Conservation (phyloP, 2,329 filamentous ascomycete species). For the Beauveria bassiana region DNA sequence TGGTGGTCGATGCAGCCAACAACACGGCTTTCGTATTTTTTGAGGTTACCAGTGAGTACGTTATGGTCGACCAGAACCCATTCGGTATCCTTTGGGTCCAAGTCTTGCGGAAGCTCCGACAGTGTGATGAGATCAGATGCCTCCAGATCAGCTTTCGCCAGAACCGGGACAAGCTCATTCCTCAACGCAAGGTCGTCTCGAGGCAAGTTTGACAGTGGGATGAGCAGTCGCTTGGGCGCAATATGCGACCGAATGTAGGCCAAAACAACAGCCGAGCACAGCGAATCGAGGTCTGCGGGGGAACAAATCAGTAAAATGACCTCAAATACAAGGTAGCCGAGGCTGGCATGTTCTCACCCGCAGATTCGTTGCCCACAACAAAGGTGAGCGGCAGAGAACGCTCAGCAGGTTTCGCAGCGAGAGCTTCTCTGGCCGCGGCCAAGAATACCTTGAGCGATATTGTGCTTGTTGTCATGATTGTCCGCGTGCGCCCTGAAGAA, state of each 20-base stretch:
- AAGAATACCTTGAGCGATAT: slow-evolving; percentile 44
- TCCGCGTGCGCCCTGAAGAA: background rate
- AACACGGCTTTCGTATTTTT: slow-evolving; percentile 44
- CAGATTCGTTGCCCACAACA: slow-evolving; percentile 61
- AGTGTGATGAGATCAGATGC: slow-evolving; percentile 57
- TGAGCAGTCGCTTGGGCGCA: slow-evolving; percentile 48
- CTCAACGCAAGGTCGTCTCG: slow-evolving; percentile 61
- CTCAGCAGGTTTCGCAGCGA: slow-evolving; percentile 37
- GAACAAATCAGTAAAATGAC: background rate
- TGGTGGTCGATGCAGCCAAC: slow-evolving; percentile 72
- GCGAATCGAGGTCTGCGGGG: slow-evolving; percentile 64
- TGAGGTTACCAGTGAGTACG: slow-evolving; percentile 54
- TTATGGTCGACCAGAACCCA: slow-evolving; percentile 82
- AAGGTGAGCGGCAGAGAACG: slow-evolving; percentile 45
- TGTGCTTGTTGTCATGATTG: slow-evolving; percentile 22
- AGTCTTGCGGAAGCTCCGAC: slow-evolving; percentile 36
- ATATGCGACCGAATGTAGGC: slow-evolving; percentile 64
- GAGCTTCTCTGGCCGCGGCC: slow-evolving; percentile 37
- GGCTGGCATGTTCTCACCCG: slow-evolving; percentile 34
- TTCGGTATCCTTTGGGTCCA: slow-evolving; percentile 48
- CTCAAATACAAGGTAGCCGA: background rate
- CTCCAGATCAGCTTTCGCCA: slow-evolving; percentile 51
- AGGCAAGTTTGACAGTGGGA: slow-evolving; percentile 66
- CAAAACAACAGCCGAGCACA: slow-evolving; percentile 65
- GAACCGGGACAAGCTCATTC: slow-evolving; percentile 61